These are phyloP conservation scores for Aspergillus novofumigatus DNA, from an alignment of 2,329 filamentous ascomycete genomes.

Conservation along the genomic window DNA sequence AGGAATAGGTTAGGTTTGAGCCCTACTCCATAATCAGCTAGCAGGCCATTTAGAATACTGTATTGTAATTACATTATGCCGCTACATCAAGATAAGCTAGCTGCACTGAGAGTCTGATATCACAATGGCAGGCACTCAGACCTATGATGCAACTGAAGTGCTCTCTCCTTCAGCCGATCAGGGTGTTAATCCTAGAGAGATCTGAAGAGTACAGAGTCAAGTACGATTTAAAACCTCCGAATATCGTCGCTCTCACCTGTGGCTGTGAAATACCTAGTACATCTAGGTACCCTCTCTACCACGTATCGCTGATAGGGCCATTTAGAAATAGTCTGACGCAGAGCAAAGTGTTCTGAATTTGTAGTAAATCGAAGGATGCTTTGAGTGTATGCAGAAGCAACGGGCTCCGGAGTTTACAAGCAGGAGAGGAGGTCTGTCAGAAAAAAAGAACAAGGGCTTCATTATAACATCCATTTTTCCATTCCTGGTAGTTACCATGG, in stretches of 20 bases:
- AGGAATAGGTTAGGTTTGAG: slow-evolving; percentile 17
- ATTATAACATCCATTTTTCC: slow-evolving; percentile 26
- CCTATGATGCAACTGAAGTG: neutral
- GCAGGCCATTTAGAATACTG: neutral
- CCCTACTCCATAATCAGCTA: slow-evolving; percentile 8
- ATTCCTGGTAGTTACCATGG: slow-evolving; percentile 19
- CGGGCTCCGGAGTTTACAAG: slow-evolving; percentile 10
- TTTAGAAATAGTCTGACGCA: neutral
- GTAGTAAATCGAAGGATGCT: neutral
- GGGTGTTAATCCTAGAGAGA: neutral
- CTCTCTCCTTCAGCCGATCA: neutral
- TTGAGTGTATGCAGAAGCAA: slow-evolving; percentile 1
- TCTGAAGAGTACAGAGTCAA: neutral
- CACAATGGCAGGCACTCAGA: too few relatives aligned
- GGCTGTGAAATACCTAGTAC: neutral
- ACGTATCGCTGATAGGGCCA: neutral
- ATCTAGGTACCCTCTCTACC: neutral
- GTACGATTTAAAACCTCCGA: neutral
- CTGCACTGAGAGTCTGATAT: too few relatives aligned
- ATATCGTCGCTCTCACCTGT: neutral
- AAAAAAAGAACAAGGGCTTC: slow-evolving; percentile 9
- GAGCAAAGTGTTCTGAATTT: neutral
- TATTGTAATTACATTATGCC: slow-evolving; percentile 2
- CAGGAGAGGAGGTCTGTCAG: slow-evolving; percentile 1
- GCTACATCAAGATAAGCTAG: neutral